A percentile compares a stretch with the other conserved stretches of the same genome.
Conservation (phyloP, 305 asterid species). For the Striga hermonthica region DNA sequence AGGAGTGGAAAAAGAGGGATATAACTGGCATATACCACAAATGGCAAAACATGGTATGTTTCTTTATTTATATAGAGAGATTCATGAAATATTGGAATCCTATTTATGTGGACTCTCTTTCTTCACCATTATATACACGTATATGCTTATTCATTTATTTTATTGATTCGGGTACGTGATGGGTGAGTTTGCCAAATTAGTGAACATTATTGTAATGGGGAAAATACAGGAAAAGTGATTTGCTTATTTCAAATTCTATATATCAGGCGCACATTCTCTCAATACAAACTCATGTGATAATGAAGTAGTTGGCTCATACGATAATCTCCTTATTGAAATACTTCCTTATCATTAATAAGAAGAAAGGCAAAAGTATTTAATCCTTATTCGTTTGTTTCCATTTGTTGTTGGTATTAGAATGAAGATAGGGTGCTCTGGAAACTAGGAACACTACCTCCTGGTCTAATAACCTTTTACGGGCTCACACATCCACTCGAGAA, state of each 20-base stretch:
- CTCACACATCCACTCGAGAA: slow-evolving; percentile 89
- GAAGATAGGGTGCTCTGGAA: slow-evolving; percentile 97
- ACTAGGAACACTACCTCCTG: slow-evolving; percentile 98
- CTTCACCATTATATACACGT: background rate
- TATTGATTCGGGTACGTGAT: background rate
- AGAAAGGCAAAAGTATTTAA: background rate
- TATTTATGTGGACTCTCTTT: slow-evolving; percentile 1
- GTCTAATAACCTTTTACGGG: slow-evolving; percentile 90
- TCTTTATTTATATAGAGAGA: background rate
- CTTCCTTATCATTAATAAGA: slow-evolving; percentile 12
- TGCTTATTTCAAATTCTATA: too few species aligned
- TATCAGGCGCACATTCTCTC: too few species aligned
- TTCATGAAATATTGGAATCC: background rate
- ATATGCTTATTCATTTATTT: background rate
- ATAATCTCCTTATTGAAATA: slow-evolving; percentile 3
- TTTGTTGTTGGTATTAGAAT: slow-evolving; percentile 49
- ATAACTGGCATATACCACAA: slow-evolving; percentile 96
- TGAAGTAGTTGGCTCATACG: background rate
- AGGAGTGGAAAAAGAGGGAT: slow-evolving; percentile 93
- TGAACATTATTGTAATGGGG: background rate
- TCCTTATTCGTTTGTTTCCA: slow-evolving; percentile 20
- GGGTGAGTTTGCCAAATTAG: background rate
- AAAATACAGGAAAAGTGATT: slow-evolving; percentile 17
- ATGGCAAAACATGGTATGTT: slow-evolving; percentile 92
- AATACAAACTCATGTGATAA: too few species aligned